A percentile compares a stretch with the other conserved stretches of the same genome.
Conservation (phyloP, 345 rosid species). For the Luvunga scandens region DNA sequence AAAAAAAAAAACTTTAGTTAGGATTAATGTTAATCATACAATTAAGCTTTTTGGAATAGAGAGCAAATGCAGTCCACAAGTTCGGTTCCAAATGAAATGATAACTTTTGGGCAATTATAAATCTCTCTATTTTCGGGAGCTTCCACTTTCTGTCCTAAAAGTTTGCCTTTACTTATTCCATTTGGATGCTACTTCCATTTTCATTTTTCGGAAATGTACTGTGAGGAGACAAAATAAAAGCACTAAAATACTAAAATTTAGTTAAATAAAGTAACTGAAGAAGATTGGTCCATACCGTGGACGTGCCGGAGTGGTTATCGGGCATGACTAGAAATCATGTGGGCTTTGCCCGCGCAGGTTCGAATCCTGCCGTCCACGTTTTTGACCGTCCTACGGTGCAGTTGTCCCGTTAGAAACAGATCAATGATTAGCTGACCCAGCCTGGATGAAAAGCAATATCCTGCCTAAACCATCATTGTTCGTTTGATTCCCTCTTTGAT, state of each 20-base stretch:
- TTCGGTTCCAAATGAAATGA: background rate
- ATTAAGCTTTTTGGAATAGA: background rate
- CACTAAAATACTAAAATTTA: background rate
- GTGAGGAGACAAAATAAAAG: too few species aligned
- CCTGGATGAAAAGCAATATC: background rate
- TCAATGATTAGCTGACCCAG: background rate
- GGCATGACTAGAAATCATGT: slow-evolving; percentile 98
- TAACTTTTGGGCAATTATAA: background rate
- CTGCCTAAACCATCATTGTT: background rate
- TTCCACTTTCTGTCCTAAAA: background rate
- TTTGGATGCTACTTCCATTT: background rate
- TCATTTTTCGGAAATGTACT: too few species aligned
- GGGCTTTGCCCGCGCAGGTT: slow-evolving; percentile 95
- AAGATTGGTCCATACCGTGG: slow-evolving; percentile 12
- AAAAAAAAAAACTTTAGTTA: too few species aligned
- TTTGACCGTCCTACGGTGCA: background rate
- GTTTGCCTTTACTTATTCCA: background rate
- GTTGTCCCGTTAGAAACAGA: background rate
- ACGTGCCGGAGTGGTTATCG: slow-evolving; percentile 98
- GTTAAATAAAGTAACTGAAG: background rate
- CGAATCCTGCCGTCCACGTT: slow-evolving; percentile 75
- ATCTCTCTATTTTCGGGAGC: background rate
- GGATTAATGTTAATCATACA: background rate
- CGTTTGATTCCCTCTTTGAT: background rate
- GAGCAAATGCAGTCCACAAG: background rate